A percentile compares a stretch with the other conserved stretches of the same genome.
These are phyloP conservation scores for Galeopsis tetrahit DNA, from an alignment of 257 asterid genomes.

Conservation along the genomic window DNA sequence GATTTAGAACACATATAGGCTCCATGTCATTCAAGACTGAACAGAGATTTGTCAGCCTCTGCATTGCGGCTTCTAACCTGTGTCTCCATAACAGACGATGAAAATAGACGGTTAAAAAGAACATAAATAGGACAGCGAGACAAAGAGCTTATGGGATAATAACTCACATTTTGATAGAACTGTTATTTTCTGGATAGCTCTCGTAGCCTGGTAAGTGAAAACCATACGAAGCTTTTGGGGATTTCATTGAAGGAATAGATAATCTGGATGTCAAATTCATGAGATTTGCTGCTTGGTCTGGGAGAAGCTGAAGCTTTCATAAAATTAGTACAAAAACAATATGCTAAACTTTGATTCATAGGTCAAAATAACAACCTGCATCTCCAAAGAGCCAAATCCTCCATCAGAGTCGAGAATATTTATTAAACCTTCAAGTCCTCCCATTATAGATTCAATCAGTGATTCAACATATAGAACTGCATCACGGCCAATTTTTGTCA, in stretches of 20 bases:
- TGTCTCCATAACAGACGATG: conserved; percentile 42
- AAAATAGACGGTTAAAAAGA: conserved; percentile 13
- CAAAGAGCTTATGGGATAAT: conserved; percentile 13
- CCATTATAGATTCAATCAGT: conserved; percentile 96
- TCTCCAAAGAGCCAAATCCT: conserved; percentile 97
- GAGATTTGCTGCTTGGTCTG: conserved; percentile 98
- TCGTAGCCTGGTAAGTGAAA: conserved; percentile 92
- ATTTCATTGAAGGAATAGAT: conserved; percentile 71
- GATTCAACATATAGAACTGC: conserved; percentile 97
- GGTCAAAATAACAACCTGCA: conserved; percentile 69
- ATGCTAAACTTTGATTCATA: conserved; percentile 29
- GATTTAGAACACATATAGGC: conserved; percentile 96
- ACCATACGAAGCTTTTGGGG: conserved; percentile 82
- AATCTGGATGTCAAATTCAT: conserved; percentile 91
- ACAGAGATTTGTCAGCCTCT: conserved; percentile 95
- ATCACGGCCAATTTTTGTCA: conserved; percentile 94
- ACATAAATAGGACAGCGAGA: conserved; percentile 9
- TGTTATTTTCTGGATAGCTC: conserved; percentile 92
- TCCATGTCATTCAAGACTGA: conserved; percentile 98
- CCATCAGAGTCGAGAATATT: conserved; percentile 99
- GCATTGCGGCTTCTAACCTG: conserved; percentile 99
- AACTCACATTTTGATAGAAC: conserved; percentile 82
- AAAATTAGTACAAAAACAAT: conserved; percentile 38
- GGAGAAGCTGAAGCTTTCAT: conserved; percentile 79
- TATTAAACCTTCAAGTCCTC: conserved; percentile 96